A percentile compares a stretch with the other conserved stretches of the same genome.
Conservation (phyloP, 2,329 filamentous ascomycete genomes). For the Curvularia spicifera region DNA sequence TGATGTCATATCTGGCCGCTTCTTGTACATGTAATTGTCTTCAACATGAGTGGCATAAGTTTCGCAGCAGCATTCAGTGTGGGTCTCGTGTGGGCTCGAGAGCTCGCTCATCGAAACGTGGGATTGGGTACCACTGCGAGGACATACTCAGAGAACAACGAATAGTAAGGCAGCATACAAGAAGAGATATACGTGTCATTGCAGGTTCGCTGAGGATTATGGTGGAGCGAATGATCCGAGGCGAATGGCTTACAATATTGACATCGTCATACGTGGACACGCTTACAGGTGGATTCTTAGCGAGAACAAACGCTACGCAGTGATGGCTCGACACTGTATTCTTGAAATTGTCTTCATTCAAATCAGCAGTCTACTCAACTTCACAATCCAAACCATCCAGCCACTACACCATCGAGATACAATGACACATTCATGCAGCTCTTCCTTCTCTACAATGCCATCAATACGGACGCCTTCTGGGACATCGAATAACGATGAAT, state of each 20-base stretch:
- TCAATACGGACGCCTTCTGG: slow-evolving; percentile 4
- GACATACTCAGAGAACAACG: neutral
- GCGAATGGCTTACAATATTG: neutral
- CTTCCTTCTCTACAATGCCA: slow-evolving; percentile 10
- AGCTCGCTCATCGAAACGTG: neutral
- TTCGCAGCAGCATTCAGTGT: neutral
- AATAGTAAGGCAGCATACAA: neutral
- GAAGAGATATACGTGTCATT: neutral
- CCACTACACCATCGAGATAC: neutral
- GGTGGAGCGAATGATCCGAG: neutral
- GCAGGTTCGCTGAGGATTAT: neutral
- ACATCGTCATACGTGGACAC: neutral
- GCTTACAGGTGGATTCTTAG: neutral
- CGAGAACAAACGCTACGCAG: neutral
- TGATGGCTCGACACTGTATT: neutral
- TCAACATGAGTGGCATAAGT: neutral
- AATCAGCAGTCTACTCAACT: neutral
- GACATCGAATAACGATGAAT: neutral
- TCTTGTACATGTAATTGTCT: neutral
- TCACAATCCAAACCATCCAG: neutral
- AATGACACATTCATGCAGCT: slow-evolving; percentile 6
- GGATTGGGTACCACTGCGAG: neutral
- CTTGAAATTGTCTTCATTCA: neutral
- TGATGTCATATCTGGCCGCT: neutral
- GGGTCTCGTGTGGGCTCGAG: neutral